Conservation (phyloP, 2,329 filamentous ascomycete genomes). For the Fusarium sp. region DNA sequence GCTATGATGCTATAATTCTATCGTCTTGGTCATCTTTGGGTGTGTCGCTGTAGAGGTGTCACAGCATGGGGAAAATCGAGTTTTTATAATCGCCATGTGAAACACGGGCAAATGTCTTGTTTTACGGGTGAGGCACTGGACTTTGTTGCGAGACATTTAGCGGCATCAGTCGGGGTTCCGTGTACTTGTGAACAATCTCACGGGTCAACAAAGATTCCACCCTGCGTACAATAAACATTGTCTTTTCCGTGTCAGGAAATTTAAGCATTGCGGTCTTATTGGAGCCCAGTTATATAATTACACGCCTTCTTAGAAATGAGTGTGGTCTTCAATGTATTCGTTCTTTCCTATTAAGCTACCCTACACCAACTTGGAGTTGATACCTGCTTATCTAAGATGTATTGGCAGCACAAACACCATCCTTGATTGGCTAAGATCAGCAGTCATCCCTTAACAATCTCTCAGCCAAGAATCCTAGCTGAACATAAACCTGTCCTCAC, state of each 20-base stretch:
- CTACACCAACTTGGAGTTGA: neutral
- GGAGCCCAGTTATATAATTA: too few species aligned
- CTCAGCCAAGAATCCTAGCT: neutral
- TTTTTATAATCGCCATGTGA: neutral
- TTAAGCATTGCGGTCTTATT: too few species aligned
- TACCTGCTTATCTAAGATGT: constrained; percentile 11
- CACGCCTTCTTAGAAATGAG: too few species aligned
- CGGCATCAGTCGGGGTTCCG: too few species aligned
- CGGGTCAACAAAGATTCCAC: too few species aligned
- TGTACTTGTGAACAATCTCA: too few species aligned
- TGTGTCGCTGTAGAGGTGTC: accelerated
- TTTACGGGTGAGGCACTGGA: neutral
- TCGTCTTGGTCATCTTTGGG: neutral
- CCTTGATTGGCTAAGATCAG: constrained; percentile 16
- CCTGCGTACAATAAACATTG: too few species aligned
- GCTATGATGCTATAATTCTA: constrained; percentile 22
- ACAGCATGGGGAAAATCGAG: neutral
- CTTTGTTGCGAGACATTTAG: too few species aligned
- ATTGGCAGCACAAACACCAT: neutral
- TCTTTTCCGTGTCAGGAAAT: too few species aligned
- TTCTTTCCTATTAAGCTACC: neutral
- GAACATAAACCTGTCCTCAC: constrained; percentile 5
- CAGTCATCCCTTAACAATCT: constrained; percentile 17
- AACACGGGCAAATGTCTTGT: accelerated
- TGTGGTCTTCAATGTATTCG: neutral